Evolutionary conservation across 2,329 filamentous ascomycete species (phyloP).

Genomic region (Fusarium tricinctum): DNA sequence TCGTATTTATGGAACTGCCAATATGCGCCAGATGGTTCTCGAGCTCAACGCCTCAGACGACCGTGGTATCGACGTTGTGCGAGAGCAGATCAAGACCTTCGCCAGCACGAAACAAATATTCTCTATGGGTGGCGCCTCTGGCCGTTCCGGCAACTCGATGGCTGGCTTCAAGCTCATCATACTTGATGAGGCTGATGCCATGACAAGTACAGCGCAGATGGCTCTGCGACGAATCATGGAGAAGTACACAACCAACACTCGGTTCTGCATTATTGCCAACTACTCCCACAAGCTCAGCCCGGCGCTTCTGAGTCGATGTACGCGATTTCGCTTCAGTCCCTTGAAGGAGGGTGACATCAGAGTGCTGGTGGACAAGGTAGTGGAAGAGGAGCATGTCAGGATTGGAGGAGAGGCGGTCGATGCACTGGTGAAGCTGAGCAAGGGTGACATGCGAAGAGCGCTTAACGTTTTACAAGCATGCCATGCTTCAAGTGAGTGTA

Average conservation of each 20-base stretch:
- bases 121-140: slow-evolving; percentile 69
- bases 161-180: slow-evolving; percentile 96
- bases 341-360: slow-evolving; percentile 91
- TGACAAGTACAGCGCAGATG: slow-evolving; percentile 99
- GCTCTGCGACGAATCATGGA: slow-evolving; percentile 97
- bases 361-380: slow-evolving; percentile 87
- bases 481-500: slow-evolving; percentile 83
- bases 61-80: slow-evolving; percentile 95
- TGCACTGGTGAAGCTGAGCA: slow-evolving; percentile 87
- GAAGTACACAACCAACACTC: slow-evolving; percentile 97
- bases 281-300: slow-evolving; percentile 98
- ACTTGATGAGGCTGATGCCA: slow-evolving; percentile 98
- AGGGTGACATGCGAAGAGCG: slow-evolving; percentile 95
- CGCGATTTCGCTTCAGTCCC: slow-evolving; percentile 93
- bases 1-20: slow-evolving; percentile 90
- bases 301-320: slow-evolving; percentile 91
- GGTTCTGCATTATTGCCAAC: slow-evolving; percentile 99
- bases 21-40: slow-evolving; percentile 98
- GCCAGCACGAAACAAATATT: slow-evolving; percentile 99
- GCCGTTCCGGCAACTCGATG: slow-evolving; percentile 62
- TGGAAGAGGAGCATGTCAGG: slow-evolving; percentile 86
- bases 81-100: slow-evolving; percentile 99
- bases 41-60: slow-evolving; percentile 98
- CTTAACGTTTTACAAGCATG: slow-evolving; percentile 97
- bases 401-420: slow-evolving; percentile 86